Base-by-base conservation (phyloP, 1,284 basidiomycete genomes). In the Cutaneotrichosporon sp. region DNA sequence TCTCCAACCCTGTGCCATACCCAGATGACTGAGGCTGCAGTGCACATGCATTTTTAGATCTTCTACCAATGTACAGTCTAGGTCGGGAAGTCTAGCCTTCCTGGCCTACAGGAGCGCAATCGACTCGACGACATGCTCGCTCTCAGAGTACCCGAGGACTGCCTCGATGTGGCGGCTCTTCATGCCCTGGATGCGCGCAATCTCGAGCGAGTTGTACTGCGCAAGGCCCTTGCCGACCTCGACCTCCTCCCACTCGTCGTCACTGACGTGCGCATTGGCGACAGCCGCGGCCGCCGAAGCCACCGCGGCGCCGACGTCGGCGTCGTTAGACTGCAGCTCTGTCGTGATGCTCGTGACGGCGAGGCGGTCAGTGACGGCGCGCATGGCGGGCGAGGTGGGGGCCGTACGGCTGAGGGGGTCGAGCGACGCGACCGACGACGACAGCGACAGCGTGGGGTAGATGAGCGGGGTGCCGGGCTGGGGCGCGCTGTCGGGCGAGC, bases 131-230 rank as follows among this genome's bases (percentile, higher is more conserved):
- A 98, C 91, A 80, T 98, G 93, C 74, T 97, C 94, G 36, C 92
- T 92, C 75, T 98, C 95, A 20, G 90, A 91, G 78, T 97, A 97
- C 0, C 93, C 95, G 43, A 99, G 80, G 10, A 93, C 75, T 65
- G 88, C 86, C 16, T 88, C 82, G 47, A 98, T 89, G 62, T 91
- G 85, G 0, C 91, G 88, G 70, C 95, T 95, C 77, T 93, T 91
- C 71, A 91, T 75, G 1, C 95, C 95, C 76, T 92, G 95, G 63
- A 98, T 89, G 63, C 88, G 85, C 59, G 86, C 84, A 66, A 97
- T 94, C 78, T 98, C 95, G 47, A 87, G 88, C 47, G 90, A 95
- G 73, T 97, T 98, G 76, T 97, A 99, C 80, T 95, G 97, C 11
- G 92, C 92, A 49, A 98, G 81, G 0, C 95, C 97, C 47, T 95